Evolutionary conservation across 345 rosid genomes (phyloP).

Genomic region (Corchorus olitorius): DNA sequence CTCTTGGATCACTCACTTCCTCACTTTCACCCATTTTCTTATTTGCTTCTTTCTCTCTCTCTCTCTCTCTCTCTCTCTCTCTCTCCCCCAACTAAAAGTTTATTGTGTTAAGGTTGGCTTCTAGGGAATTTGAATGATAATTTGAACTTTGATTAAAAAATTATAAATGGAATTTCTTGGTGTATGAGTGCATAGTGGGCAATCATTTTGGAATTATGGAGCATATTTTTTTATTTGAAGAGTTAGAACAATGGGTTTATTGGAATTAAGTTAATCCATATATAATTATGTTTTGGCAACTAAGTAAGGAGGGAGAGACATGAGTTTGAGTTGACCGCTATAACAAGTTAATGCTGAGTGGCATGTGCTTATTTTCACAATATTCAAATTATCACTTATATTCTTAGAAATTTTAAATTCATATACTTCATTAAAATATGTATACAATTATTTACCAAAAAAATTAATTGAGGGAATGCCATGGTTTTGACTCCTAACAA

Average conservation of each 20-base stretch:
- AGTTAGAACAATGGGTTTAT: not conserved
- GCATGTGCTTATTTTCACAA: not conserved
- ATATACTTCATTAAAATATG: too few species aligned
- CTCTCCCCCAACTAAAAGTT: not conserved
- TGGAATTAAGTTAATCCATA: not conserved
- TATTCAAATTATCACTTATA: not conserved
- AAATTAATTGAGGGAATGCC: not conserved
- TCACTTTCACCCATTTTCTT: not conserved
- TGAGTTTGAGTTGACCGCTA: not conserved
- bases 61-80: not conserved
- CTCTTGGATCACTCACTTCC: constrained; percentile 34
- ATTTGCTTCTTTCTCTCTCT: not conserved
- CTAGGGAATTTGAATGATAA: constrained; percentile 18
- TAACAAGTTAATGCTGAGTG: not conserved
- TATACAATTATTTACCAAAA: not conserved
- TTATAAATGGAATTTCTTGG: not conserved
- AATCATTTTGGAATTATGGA: constrained; percentile 18
- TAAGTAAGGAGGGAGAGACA: not conserved
- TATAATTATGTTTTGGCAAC: not conserved
- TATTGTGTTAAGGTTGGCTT: not conserved
- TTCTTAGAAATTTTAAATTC: not conserved
- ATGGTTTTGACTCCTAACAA: constrained; percentile 12
- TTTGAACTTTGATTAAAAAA: not conserved
- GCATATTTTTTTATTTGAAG: not conserved
- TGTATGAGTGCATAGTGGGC: constrained; percentile 14